Evolutionary conservation across 441 rosid genomes (phyloP).

Genomic region (Syzygium syzygioides): DNA sequence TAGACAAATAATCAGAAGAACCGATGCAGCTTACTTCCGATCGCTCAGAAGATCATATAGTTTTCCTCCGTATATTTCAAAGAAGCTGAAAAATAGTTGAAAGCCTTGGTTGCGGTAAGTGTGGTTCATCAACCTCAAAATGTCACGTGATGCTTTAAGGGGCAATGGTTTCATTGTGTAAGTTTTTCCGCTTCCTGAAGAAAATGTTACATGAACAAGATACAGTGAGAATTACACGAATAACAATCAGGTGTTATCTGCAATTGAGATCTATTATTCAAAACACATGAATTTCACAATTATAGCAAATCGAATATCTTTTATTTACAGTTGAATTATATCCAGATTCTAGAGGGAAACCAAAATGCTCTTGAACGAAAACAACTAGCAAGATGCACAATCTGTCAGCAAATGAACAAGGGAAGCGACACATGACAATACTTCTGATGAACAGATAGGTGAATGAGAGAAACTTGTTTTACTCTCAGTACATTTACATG

Average conservation of each 20-base stretch:
- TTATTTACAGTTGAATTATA: background rate
- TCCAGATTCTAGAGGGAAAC: background rate
- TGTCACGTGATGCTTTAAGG: constrained; percentile 84
- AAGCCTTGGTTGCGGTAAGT: constrained; percentile 85
- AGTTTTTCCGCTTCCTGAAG: constrained; percentile 96
- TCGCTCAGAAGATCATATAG: constrained; percentile 86
- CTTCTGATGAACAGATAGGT: background rate
- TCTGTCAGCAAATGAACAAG: background rate
- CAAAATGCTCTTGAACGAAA: background rate
- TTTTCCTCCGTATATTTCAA: constrained; percentile 98
- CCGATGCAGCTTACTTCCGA: constrained; percentile 61
- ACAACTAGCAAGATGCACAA: background rate
- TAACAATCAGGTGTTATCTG: background rate
- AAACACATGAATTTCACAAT: background rate
- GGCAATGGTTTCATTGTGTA: constrained; percentile 97
- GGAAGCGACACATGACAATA: background rate
- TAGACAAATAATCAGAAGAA: constrained; percentile 7
- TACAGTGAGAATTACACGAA: background rate
- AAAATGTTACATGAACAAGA: background rate
- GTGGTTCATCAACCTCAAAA: constrained; percentile 91
- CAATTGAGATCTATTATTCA: background rate
- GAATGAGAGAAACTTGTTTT: background rate
- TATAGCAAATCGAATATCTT: background rate
- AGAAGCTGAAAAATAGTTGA: constrained; percentile 91
- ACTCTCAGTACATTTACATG: background rate